A percentile compares a stretch with the other conserved stretches of the same genome.
Evolutionary conservation across 768 basidiomycete species (phyloP).

Genomic region (Rhodocollybia butyracea): DNA sequence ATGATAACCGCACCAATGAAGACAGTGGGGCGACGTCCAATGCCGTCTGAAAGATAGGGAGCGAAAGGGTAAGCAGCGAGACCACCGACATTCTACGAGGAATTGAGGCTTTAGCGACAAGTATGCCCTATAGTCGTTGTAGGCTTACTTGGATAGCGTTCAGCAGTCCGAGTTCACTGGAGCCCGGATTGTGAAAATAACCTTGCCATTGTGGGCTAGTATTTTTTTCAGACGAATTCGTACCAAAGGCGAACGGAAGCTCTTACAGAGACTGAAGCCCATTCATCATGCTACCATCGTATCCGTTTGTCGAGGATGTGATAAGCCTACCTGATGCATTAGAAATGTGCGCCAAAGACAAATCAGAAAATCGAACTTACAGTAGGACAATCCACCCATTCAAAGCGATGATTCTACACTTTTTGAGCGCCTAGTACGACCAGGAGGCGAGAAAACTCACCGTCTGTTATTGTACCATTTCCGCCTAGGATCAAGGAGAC

Average conservation of each 20-base stretch:
- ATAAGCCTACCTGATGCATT: constrained; percentile 45
- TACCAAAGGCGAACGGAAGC: not conserved
- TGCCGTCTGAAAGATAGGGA: constrained; percentile 67
- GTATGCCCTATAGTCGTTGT: not conserved
- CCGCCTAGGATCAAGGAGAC: constrained; percentile 60
- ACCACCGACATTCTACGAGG: constrained; percentile 60
- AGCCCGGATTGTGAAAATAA: constrained; percentile 59
- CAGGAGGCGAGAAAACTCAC: constrained; percentile 29
- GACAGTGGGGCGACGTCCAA: constrained; percentile 65
- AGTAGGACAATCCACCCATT: constrained; percentile 70
- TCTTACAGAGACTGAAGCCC: constrained; percentile 59
- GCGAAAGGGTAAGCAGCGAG: constrained; percentile 68
- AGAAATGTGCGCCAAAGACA: not conserved
- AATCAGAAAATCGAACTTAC: constrained; percentile 29
- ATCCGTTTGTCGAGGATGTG: constrained; percentile 74
- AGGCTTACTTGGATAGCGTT: constrained; percentile 67
- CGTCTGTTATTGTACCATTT: constrained; percentile 79
- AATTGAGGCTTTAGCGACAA: not conserved
- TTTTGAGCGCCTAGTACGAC: constrained; percentile 1
- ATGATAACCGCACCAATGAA: constrained; percentile 72
- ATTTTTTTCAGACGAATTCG: not conserved
- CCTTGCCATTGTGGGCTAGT: constrained; percentile 47
- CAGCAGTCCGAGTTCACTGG: constrained; percentile 59
- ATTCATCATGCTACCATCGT: constrained; percentile 80
- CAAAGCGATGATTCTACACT: constrained; percentile 52